Conservation (phyloP, 2,329 filamentous ascomycete genomes). For the Graphium sp. region DNA sequence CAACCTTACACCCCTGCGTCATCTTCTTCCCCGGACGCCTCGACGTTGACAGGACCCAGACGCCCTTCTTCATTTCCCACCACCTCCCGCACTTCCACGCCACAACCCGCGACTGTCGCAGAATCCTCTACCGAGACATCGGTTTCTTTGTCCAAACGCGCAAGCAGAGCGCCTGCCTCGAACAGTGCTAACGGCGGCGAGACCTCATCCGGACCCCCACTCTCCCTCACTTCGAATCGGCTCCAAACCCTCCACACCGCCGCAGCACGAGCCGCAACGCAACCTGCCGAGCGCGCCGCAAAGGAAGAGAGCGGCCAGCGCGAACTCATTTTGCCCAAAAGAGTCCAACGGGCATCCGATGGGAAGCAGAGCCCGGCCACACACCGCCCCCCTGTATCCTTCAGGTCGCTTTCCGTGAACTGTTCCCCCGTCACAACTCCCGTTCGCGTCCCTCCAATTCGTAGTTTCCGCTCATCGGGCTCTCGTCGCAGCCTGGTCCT, state of each 20-base stretch:
- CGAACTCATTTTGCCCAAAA: slow-evolving; percentile 28
- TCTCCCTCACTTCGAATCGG: slow-evolving; percentile 15
- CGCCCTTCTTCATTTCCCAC: slow-evolving; percentile 20
- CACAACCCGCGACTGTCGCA: slow-evolving; percentile 5
- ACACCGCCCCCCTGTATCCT: slow-evolving; percentile 17
- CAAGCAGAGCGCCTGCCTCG: slow-evolving; percentile 14
- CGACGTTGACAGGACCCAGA: slow-evolving; percentile 8
- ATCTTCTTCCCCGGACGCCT: no score
- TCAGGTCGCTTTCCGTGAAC: slow-evolving; percentile 4
- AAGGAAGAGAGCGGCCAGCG: no score
- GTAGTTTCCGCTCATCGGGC: slow-evolving; percentile 37
- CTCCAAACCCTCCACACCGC: slow-evolving; percentile 15
- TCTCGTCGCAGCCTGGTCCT: slow-evolving; percentile 35
- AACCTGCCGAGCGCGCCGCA: no score
- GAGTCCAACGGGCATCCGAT: slow-evolving; percentile 22
- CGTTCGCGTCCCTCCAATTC: slow-evolving; percentile 33
- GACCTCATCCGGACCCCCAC: slow-evolving; percentile 13
- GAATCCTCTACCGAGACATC: slow-evolving; percentile 1
- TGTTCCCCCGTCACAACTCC: slow-evolving; percentile 12
- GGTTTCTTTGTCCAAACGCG: slow-evolving; percentile 2
- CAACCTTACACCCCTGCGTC: slow-evolving; percentile 7
- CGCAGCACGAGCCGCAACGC: no score
- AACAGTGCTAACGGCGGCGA: slow-evolving; percentile 17
- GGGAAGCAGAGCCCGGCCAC: slow-evolving; percentile 20
- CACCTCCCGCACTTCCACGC: slow-evolving; percentile 9